phyloP scores from a whole-genome alignment of 73 alveolate species.

The Urostyla sp. region DNA sequence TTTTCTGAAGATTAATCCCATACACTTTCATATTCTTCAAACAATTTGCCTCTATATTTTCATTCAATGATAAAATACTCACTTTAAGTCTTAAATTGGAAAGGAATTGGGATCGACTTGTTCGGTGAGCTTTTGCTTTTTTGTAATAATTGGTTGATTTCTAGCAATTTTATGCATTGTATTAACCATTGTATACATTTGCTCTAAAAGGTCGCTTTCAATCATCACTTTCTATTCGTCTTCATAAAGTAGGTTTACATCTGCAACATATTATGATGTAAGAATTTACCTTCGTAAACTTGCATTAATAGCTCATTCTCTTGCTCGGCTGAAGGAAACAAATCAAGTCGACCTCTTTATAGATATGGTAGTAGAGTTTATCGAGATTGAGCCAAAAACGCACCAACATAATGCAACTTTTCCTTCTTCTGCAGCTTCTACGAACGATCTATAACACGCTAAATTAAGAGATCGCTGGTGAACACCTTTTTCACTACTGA shows the following conservation, averaged over 20 bases:
- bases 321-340: slow-evolving; percentile 36
- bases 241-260: slow-evolving; percentile 48
- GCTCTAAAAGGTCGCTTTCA: slow-evolving; percentile 65
- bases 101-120: slow-evolving; percentile 57
- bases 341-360: slow-evolving; percentile 49
- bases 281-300: slow-evolving; percentile 56
- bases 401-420: slow-evolving; percentile 56
- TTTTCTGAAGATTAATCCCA: slow-evolving; percentile 52
- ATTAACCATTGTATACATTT: slow-evolving; percentile 45
- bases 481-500: slow-evolving; percentile 17
- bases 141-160: slow-evolving; percentile 39
- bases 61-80: background rate
- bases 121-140: background rate
- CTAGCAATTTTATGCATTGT: slow-evolving; percentile 50
- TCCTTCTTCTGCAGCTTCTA: slow-evolving; percentile 54
- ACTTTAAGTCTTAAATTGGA: slow-evolving; percentile 51
- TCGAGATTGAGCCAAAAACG: slow-evolving; percentile 45
- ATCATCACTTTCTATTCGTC: slow-evolving; percentile 63
- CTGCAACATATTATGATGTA: background rate
- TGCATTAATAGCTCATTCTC: slow-evolving; percentile 54
- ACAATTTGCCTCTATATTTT: slow-evolving; percentile 14
- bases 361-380: slow-evolving; percentile 61
- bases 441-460: slow-evolving; percentile 36
- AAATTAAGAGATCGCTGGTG: background rate
- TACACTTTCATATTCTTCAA: slow-evolving; percentile 28